phyloP scores from a whole-genome alignment of 2,329 filamentous ascomycete genomes.

The Verticillium klebahnii region DNA sequence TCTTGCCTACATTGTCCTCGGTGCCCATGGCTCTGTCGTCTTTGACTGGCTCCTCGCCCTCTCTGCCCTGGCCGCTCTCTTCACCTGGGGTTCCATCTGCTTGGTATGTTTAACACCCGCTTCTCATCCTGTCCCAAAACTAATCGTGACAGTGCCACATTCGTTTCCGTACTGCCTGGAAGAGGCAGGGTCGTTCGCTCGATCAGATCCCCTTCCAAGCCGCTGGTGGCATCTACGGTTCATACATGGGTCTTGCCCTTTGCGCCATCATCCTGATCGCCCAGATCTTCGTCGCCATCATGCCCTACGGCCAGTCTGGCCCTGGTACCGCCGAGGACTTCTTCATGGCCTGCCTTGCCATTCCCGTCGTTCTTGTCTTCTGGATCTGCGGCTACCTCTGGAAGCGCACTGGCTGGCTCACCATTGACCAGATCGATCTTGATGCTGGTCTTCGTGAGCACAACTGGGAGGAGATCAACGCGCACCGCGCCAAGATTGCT shows the following conservation, averaged over 20 bases:
- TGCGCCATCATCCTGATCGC: slow-evolving; percentile 49
- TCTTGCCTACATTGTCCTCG: slow-evolving; percentile 42
- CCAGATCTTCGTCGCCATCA: slow-evolving; percentile 45
- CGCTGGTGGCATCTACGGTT: slow-evolving; percentile 55
- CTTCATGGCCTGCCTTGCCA: slow-evolving; percentile 49
- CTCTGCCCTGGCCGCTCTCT: slow-evolving; percentile 58
- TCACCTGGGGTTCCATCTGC: slow-evolving; percentile 64
- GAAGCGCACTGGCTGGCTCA: slow-evolving; percentile 60
- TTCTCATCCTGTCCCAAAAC: neutral
- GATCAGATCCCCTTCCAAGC: slow-evolving; percentile 64
- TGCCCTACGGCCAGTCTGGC: slow-evolving; percentile 18
- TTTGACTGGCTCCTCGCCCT: slow-evolving; percentile 63
- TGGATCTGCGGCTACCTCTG: slow-evolving; percentile 55
- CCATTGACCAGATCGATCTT: slow-evolving; percentile 57
- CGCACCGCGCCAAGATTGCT: slow-evolving; percentile 43
- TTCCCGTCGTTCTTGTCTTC: slow-evolving; percentile 49
- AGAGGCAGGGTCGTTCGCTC: slow-evolving; percentile 48
- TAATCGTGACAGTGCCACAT: slow-evolving; percentile 41
- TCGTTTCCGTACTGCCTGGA: slow-evolving; percentile 62
- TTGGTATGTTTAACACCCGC: slow-evolving; percentile 22
- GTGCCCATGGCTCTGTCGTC: slow-evolving; percentile 41
- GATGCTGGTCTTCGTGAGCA: slow-evolving; percentile 61
- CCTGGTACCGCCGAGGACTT: slow-evolving; percentile 38
- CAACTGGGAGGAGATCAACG: slow-evolving; percentile 61
- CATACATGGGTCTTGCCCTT: slow-evolving; percentile 55